phyloP scores from a whole-genome alignment of 257 asterid species.

The Plantago major region DNA sequence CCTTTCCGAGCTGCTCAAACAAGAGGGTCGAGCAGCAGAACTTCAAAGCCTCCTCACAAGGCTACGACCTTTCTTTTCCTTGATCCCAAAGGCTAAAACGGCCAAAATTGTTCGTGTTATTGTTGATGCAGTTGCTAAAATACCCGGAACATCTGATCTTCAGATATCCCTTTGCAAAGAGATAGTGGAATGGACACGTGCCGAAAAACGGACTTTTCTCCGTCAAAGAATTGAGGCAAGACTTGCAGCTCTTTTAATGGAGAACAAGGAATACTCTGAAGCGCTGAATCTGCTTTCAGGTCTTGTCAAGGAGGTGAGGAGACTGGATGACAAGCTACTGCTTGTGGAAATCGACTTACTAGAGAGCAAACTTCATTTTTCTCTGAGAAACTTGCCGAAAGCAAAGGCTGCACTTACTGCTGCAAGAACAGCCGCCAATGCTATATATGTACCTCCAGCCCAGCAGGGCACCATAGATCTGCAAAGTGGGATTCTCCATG shows the following conservation, averaged over 20 bases:
- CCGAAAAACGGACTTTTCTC: slow-evolving; percentile 56
- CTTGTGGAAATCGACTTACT: slow-evolving; percentile 59
- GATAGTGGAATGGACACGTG: slow-evolving; percentile 57
- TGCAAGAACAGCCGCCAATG: slow-evolving; percentile 68
- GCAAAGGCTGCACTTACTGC: slow-evolving; percentile 70
- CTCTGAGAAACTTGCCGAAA: slow-evolving; percentile 55
- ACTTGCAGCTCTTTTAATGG: slow-evolving; percentile 57
- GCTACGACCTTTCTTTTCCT: slow-evolving; percentile 50
- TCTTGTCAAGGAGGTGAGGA: slow-evolving; percentile 57
- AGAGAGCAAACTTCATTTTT: slow-evolving; percentile 66
- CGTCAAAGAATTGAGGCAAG: slow-evolving; percentile 60
- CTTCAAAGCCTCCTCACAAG: slow-evolving; percentile 41
- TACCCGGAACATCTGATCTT: slow-evolving; percentile 55
- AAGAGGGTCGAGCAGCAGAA: slow-evolving; percentile 50
- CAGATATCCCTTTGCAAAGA: slow-evolving; percentile 63
- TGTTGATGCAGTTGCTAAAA: slow-evolving; percentile 53
- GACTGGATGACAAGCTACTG: slow-evolving; percentile 56
- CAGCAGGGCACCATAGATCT: slow-evolving; percentile 59
- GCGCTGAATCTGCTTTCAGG: slow-evolving; percentile 58
- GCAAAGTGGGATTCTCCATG: slow-evolving; percentile 62
- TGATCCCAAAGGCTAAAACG: slow-evolving; percentile 66
- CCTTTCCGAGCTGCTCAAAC: slow-evolving; percentile 51
- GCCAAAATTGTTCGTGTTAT: slow-evolving; percentile 58
- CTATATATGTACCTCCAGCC: slow-evolving; percentile 64
- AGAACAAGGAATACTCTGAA: slow-evolving; percentile 51